phyloP scores from a whole-genome alignment of 192 early-diverging fungal genomes.

The Coemansia sp. region DNA sequence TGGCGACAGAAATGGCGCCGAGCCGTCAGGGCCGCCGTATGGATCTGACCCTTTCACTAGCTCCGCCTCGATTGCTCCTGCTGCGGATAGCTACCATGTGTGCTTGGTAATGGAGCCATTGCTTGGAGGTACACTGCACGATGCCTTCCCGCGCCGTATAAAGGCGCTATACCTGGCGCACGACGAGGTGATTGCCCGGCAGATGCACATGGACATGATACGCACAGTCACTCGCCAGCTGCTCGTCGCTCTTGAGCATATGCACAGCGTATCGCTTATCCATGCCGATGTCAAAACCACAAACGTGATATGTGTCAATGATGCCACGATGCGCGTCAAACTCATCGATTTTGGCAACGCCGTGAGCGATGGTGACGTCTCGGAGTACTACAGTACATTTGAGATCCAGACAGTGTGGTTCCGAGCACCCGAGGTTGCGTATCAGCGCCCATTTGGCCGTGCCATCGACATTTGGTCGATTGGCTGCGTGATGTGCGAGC shows the following conservation, averaged over 20 bases:
- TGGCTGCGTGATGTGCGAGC: slow-evolving; percentile 80
- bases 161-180: slow-evolving; percentile 30
- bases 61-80: slow-evolving; percentile 15
- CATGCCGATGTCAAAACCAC: slow-evolving; percentile 95
- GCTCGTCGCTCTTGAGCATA: slow-evolving; percentile 78
- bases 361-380: slow-evolving; percentile 55
- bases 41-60: slow-evolving; percentile 20
- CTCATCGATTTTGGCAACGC: slow-evolving; percentile 97
- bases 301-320: slow-evolving; percentile 78
- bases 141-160: slow-evolving; percentile 50
- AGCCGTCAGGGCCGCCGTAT: background rate
- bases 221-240: slow-evolving; percentile 88
- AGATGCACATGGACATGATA: slow-evolving; percentile 59
- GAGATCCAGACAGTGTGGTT: slow-evolving; percentile 98
- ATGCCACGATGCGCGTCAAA: slow-evolving; percentile 79
- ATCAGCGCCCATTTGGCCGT: slow-evolving; percentile 64
- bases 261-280: slow-evolving; percentile 82
- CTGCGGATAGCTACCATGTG: slow-evolving; percentile 14
- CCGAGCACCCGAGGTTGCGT: slow-evolving; percentile 87
- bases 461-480: slow-evolving; percentile 94
- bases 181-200: slow-evolving; percentile 41
- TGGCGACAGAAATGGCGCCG: slow-evolving; percentile 14
- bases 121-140: slow-evolving; percentile 48
- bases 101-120: slow-evolving; percentile 56
- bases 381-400: slow-evolving; percentile 60